phyloP scores from a whole-genome alignment of 768 basidiomycete genomes.

The Boletellus ananiceps region DNA sequence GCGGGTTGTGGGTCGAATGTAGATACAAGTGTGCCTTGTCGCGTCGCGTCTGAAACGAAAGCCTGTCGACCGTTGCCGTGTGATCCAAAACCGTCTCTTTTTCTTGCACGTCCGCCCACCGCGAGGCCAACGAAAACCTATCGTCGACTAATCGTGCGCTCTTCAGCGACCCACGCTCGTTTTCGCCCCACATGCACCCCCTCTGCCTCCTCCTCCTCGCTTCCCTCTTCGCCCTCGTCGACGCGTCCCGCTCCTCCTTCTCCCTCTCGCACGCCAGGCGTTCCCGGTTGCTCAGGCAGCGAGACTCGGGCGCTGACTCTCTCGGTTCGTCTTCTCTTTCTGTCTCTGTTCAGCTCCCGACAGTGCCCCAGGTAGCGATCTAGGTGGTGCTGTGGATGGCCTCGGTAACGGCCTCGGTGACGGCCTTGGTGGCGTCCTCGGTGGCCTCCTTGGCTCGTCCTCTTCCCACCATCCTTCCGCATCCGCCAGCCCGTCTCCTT shows the following conservation, averaged over 20 bases:
- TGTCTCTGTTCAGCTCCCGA: not conserved
- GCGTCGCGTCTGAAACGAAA: not conserved
- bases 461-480: constrained; percentile 13
- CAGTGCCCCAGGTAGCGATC: too few species aligned
- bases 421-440: not conserved
- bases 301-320: constrained; percentile 18
- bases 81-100: constrained; percentile 6
- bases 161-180: constrained; percentile 37
- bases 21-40: too few species aligned
- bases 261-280: constrained; percentile 34
- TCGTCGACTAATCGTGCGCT: not conserved
- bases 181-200: constrained; percentile 26
- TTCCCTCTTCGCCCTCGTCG: constrained; percentile 22
- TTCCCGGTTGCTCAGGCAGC: constrained; percentile 21
- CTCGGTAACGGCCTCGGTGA: not conserved
- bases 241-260: constrained; percentile 36
- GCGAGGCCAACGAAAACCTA: too few species aligned
- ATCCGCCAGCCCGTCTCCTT: constrained; percentile 2
- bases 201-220: constrained; percentile 26
- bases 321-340: constrained; percentile 7
- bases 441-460: not conserved
- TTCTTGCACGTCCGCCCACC: too few species aligned
- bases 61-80: constrained; percentile 13
- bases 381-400: too few species aligned
- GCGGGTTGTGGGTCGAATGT: not conserved